Evolutionary conservation across 805 yeast genomes (phyloP).

Genomic region (Saitoella complicata): DNA sequence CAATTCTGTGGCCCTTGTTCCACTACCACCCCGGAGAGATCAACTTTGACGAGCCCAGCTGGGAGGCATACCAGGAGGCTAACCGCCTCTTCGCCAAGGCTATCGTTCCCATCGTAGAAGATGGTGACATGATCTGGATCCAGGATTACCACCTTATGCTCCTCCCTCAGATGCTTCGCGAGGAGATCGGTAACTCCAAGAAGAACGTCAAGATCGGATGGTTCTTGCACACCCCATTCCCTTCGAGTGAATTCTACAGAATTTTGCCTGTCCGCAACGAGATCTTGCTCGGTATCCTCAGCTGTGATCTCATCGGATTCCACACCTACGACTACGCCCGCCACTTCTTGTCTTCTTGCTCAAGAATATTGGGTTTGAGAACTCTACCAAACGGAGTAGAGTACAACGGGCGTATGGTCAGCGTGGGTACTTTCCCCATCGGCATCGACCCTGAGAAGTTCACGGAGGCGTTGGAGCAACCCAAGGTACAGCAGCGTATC

Average conservation of each 20-base stretch:
- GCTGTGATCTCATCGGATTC: constrained; percentile 91
- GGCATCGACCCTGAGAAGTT: constrained; percentile 94
- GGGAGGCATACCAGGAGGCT: constrained; percentile 96
- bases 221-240: constrained; percentile 95
- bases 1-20: constrained; percentile 93
- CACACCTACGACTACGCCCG: constrained; percentile 98
- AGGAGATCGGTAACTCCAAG: constrained; percentile 31
- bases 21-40: constrained; percentile 99
- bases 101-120: constrained; percentile 52
- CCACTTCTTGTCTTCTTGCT: constrained; percentile 81
- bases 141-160: constrained; percentile 97
- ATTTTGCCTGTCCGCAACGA: constrained; percentile 91
- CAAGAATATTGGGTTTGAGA: constrained; percentile 62
- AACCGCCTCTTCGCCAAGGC: constrained; percentile 65
- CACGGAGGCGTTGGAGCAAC: constrained; percentile 54
- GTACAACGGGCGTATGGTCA: constrained; percentile 56
- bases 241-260: constrained; percentile 89
- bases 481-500: constrained; percentile 50
- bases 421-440: constrained; percentile 95
- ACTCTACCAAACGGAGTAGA: constrained; percentile 86
- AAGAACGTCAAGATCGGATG: constrained; percentile 68
- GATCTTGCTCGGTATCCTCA: constrained; percentile 75
- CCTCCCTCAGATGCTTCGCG: constrained; percentile 72
- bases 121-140: constrained; percentile 88
- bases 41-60: constrained; percentile 91